Base-by-base conservation (phyloP, 345 rosid genomes). In the Cochlearia excelsa region DNA sequence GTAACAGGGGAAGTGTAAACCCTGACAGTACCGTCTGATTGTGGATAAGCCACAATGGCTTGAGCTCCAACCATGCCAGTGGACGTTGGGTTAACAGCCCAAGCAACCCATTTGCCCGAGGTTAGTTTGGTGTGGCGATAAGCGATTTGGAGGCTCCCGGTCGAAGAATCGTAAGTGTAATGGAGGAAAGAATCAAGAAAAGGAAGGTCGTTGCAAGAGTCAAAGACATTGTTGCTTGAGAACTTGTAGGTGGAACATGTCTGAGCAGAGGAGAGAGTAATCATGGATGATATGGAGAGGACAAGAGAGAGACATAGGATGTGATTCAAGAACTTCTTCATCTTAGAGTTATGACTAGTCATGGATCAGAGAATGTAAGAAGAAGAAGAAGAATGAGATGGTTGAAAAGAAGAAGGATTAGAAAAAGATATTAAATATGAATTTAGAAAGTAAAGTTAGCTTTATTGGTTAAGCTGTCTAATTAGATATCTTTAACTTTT, bases 41-140 rank as follows among this genome's bases (percentile, higher is more conserved):
- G 77, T 44, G 66, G 96, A 73, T 71, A 81, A 5, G 97, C 97
- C 46, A 93, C 81, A 10, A 93, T 78, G 40, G 99, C 84, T 63
- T 93, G 92, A 3, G 96, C 74, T 0, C 92, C 96, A 2, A 75
- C 69, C 99, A 93, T 93, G 38, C 85, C 87, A 0, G 73, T 62
- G 27, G 79, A 65, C 2, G 66, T 74, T 0, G 99, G 99, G 66
- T 93, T 93, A 38, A 93, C 74, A 10, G 88, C 96, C 99, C 97
- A 92, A 4, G 91, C 86, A 30, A 85, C 82, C 99, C 95, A 89
- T 56, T 47, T 74, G 6, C 80, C 62, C 30, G 94, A 37, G 35
- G 77, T 40, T 43, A 80, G 57, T 0, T 79, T 77, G 5, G 81
- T 50, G 60, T 83, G 94, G 66, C 99, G 82, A 66, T 73, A 93